Conservation (phyloP, 2,329 filamentous ascomycete species). For the Monilinia fructigena region DNA sequence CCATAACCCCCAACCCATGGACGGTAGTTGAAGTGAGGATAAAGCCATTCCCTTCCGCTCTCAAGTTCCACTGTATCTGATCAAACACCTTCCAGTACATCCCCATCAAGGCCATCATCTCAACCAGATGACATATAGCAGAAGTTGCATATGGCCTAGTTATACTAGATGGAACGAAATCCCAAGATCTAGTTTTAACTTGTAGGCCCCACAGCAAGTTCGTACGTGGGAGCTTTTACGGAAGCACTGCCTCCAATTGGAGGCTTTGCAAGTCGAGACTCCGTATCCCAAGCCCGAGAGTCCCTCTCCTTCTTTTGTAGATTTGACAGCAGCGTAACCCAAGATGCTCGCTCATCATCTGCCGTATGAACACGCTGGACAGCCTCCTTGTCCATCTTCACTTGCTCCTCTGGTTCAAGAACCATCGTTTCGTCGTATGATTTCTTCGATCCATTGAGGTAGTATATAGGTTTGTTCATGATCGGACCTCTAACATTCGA, state of each 20-base stretch:
- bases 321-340: constrained; percentile 51
- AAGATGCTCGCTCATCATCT: constrained; percentile 56
- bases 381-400: constrained; percentile 25
- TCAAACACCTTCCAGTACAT: constrained; percentile 61
- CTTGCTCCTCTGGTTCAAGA: constrained; percentile 18
- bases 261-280: constrained; percentile 13
- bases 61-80: constrained; percentile 50
- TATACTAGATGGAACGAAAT: constrained; percentile 42
- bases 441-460: constrained; percentile 33
- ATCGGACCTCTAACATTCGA: constrained; percentile 37
- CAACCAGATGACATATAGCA: constrained; percentile 41
- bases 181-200: constrained; percentile 42
- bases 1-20: constrained; percentile 53
- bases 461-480: constrained; percentile 28
- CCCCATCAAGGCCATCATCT: constrained; percentile 43
- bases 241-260: constrained; percentile 14
- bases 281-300: constrained; percentile 47
- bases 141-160: constrained; percentile 41
- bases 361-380: constrained; percentile 49
- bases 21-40: constrained; percentile 41
- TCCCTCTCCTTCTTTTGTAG: constrained; percentile 51
- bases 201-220: constrained; percentile 37
- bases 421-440: constrained; percentile 35
- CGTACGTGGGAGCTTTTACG: constrained; percentile 27
- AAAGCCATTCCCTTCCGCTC: constrained; percentile 43